Evolutionary conservation across 2,329 filamentous ascomycete species (phyloP), one percentile per base, ranked within the genome.

Genomic region (Camillea tinctor): DNA sequence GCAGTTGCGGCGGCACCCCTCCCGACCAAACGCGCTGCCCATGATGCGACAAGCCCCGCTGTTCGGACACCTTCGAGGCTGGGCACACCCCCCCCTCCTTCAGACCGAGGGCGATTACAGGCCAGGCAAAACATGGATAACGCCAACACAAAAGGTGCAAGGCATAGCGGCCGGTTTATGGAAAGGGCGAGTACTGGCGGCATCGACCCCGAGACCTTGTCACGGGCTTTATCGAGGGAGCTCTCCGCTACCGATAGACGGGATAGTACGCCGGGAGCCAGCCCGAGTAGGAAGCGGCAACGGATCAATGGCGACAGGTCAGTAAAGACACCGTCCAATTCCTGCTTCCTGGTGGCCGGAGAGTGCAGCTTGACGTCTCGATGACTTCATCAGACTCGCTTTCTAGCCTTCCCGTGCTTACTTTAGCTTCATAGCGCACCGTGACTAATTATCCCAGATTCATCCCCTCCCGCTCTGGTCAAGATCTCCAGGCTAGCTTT

Each of bases 401-500:
- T n/a, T 26, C 30, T 48, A 49, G 8, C 36, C 11, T 48, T 52
- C 23, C 15, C 23, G 8, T 21, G 21, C 44, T 64, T 70, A 80
- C 72, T 5, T 44, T 7, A 20, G 23, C 30, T 44, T 23, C 44
- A n/a, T 21, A 13, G 53, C 13, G 48, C 22, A 40, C 40, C 17
- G 8, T 58, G 19, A 56, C 60, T 66, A 55, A 68, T 40, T 57
- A 56, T 58, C 21, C 36, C 72, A 96, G 95, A 70, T 99, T 99
- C 74, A 98, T 99, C 67, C 95, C 95, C 24, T 96, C 95, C 69
- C 87, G 95, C 50, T 89, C 93, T 65, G 95, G 94, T 5, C 93
- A 97, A 75, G 95, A 99, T 75, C 81, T 98, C 22, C 91, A 94
- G 73, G 93, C 94, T 56, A 96, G 93, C 75, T 98, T 95, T 77